Evolutionary conservation across 305 asterid species (phyloP).

Genomic region (Fraxinus angustifolia): DNA sequence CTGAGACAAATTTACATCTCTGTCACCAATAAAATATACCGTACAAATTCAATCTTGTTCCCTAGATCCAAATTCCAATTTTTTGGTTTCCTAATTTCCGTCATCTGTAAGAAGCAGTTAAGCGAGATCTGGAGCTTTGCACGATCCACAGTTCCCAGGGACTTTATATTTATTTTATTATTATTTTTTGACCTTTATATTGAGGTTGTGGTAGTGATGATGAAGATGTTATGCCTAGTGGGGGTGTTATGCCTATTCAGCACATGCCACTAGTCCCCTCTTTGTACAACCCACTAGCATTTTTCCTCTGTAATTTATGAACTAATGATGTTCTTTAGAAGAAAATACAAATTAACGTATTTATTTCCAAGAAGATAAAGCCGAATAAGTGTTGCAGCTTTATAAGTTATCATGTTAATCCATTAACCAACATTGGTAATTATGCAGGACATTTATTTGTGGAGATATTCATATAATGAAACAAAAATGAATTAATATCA

Average conservation of each 20-base stretch:
- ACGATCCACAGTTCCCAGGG: background rate
- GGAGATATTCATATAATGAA: background rate
- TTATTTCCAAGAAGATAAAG: background rate
- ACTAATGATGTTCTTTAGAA: background rate
- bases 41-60: background rate
- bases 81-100: background rate
- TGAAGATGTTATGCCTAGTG: background rate
- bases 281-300: background rate
- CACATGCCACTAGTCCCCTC: background rate
- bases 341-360: background rate
- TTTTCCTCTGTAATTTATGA: background rate
- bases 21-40: background rate
- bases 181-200: background rate
- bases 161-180: background rate
- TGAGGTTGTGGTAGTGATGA: background rate
- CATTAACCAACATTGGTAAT: background rate
- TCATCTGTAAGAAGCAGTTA: slow-evolving; percentile 3
- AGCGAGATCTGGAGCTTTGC: slow-evolving; percentile 12
- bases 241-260: slow-evolving; percentile 13
- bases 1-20: background rate
- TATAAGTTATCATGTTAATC: background rate
- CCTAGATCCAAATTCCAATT: background rate
- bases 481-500: background rate
- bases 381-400: background rate
- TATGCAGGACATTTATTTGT: background rate